Evolutionary conservation across 2,329 filamentous ascomycete species (phyloP), one percentile per base, ranked within the genome.

Genomic region (Verticillium dahliae): DNA sequence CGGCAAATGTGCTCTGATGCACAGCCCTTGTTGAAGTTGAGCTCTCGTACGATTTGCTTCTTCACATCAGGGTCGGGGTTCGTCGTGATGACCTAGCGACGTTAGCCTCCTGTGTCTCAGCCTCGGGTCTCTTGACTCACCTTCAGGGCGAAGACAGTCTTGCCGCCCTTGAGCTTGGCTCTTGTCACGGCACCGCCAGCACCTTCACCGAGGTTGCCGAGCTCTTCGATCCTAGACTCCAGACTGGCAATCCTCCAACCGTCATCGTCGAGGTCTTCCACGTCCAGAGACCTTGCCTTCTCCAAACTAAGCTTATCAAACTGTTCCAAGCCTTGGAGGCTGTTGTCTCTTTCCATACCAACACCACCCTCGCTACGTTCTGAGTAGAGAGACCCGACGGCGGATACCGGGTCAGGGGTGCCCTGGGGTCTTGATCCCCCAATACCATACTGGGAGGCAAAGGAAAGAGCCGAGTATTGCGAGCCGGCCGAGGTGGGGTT

Each of bases 31-130:
- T 99, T 99, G 83, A 98, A 99, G 65, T 91, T 91, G 60, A 99
- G 82, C 75, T 99, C 95, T 71, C 95, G 90, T 63, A 98, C 86
- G 69, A 99, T 99, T 76, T 99, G 95, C 74, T 96, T 97, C 82
- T 97, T 98, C 64, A 98, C 92, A 72, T 97, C 94, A 13, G 95
- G 94, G 69, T 99, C 95, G 2, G 95, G 95, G 73, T 98, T 96
- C 38, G 95, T 97, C 2, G 95, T 99, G 73, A 99, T 99, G 71
- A 99, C 90, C 94, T 96, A 65, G 2, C 34, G 37, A 37, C 31
- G 54, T 59, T 22, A 58, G 31, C 31, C 18, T 14, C 4, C n/a
- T 35, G 18, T 34, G 41, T 65, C 61, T 4, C 14, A 27, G 15
- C 18, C 50, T 18, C 38, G 11, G n/a, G 22, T 34, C 11, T 18